A percentile compares a stretch with the other conserved stretches of the same genome.
Evolutionary conservation across 2,329 filamentous ascomycete species (phyloP).

Genomic region (Penicillium rolfsii): DNA sequence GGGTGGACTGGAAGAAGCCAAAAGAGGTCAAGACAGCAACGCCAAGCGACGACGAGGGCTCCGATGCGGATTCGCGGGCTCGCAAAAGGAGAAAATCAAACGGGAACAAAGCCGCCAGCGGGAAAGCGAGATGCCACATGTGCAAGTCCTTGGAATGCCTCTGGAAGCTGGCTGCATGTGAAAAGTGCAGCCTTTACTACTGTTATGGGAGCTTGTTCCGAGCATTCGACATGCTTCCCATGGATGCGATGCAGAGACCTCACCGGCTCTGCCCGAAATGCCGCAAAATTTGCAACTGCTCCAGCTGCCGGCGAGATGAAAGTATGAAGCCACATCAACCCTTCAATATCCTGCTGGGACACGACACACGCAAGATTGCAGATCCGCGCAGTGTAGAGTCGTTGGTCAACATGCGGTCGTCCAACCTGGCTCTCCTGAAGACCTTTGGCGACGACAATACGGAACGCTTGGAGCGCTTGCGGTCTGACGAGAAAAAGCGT

Average conservation of each 20-base stretch:
- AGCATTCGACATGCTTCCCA: constrained; percentile 87
- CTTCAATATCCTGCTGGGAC: constrained; percentile 82
- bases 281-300: constrained; percentile 82
- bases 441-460: constrained; percentile 58
- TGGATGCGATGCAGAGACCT: constrained; percentile 76
- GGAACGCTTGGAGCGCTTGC: constrained; percentile 51
- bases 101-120: constrained; percentile 55
- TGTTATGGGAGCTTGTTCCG: constrained; percentile 94
- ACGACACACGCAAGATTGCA: constrained; percentile 87
- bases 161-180: constrained; percentile 85
- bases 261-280: constrained; percentile 91
- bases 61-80: constrained; percentile 60
- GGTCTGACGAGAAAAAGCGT: constrained; percentile 58
- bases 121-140: constrained; percentile 71
- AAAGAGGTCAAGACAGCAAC: constrained; percentile 48
- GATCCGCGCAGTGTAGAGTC: constrained; percentile 89
- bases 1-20: constrained; percentile 69
- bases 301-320: constrained; percentile 69
- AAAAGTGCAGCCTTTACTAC: constrained; percentile 74
- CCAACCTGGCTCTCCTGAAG: constrained; percentile 82
- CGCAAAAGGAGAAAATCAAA: constrained; percentile 66
- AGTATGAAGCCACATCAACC: constrained; percentile 81
- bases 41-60: constrained; percentile 37
- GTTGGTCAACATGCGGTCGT: constrained; percentile 85
- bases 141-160: constrained; percentile 77